Evolutionary conservation across 2,329 filamentous ascomycete genomes (phyloP).

Genomic region (Emydomyces testavorans): DNA sequence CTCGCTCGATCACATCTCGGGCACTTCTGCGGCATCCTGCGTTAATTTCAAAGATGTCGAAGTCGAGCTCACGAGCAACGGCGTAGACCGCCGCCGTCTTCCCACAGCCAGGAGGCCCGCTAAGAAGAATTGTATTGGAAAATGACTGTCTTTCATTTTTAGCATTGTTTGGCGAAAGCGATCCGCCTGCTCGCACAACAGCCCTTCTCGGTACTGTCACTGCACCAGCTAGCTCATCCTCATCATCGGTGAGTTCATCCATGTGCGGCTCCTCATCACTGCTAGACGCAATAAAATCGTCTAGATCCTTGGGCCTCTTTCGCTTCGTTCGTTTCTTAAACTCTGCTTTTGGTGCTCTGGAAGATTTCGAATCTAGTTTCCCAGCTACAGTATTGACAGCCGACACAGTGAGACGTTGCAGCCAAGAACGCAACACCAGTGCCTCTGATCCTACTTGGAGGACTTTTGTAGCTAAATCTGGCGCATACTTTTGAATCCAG

Average conservation of each 20-base stretch:
- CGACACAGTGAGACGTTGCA: conserved; percentile 62
- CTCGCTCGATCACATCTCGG: conserved; percentile 78
- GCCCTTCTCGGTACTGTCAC: conserved; percentile 31
- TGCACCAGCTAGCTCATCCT: conserved; percentile 33
- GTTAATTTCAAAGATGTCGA: conserved; percentile 93
- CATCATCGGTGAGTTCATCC: conserved; percentile 51
- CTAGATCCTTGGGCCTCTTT: conserved; percentile 58
- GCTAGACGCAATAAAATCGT: conserved; percentile 68
- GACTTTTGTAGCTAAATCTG: conserved; percentile 55
- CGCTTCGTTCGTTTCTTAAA: conserved; percentile 46
- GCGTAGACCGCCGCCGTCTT: conserved; percentile 91
- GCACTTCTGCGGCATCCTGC: conserved; percentile 70
- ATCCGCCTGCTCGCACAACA: conserved; percentile 31
- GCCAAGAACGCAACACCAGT: conserved; percentile 64
- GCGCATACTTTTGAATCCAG: conserved; percentile 82
- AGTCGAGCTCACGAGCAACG: conserved; percentile 79
- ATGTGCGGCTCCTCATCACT: conserved; percentile 62
- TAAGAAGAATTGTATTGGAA: conserved; percentile 68
- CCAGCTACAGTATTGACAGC: conserved; percentile 54
- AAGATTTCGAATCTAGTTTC: conserved; percentile 24
- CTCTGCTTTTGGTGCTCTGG: conserved; percentile 21
- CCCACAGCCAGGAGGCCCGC: conserved; percentile 77
- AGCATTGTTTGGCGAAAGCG: conserved; percentile 15
- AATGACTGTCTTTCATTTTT: conserved; percentile 38
- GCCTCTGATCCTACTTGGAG: conserved; percentile 64